A percentile compares a stretch with the other conserved stretches of the same genome.
Evolutionary conservation across 2,329 filamentous ascomycete genomes (phyloP).

Genomic region (Colletotrichum sp.): DNA sequence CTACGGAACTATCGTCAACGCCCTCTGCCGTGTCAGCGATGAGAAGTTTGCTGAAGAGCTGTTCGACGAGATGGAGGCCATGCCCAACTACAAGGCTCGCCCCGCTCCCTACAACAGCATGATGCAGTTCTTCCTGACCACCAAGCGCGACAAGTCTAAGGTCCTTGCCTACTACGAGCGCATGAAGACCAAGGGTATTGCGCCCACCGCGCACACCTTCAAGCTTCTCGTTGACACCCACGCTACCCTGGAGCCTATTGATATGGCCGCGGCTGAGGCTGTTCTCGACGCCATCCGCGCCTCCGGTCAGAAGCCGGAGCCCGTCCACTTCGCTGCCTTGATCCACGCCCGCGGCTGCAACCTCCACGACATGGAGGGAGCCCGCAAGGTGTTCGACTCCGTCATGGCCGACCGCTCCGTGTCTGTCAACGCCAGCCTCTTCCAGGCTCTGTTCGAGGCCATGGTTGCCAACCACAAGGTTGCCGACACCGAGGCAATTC

Average conservation of each 20-base stretch:
- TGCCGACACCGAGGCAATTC: constrained; percentile 73
- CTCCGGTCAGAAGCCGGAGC: constrained; percentile 79
- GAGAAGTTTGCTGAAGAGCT: constrained; percentile 97
- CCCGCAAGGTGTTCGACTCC: constrained; percentile 80
- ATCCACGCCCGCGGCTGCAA: constrained; percentile 97
- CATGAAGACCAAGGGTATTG: constrained; percentile 86
- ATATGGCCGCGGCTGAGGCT: constrained; percentile 86
- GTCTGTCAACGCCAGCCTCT: constrained; percentile 81
- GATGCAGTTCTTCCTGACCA: constrained; percentile 99
- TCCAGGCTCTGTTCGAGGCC: constrained; percentile 95
- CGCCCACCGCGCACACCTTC: constrained; percentile 94
- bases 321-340: constrained; percentile 93
- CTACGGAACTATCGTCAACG: constrained; percentile 98
- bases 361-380: constrained; percentile 86
- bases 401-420: constrained; percentile 74
- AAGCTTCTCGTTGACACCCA: constrained; percentile 97
- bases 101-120: constrained; percentile 98
- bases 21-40: constrained; percentile 94
- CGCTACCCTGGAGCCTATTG: constrained; percentile 87
- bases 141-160: constrained; percentile 94
- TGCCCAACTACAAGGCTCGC: constrained; percentile 98
- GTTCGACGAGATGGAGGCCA: constrained; percentile 98
- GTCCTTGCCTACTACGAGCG: constrained; percentile 94
- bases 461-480: constrained; percentile 96
- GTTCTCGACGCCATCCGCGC: constrained; percentile 80